Evolutionary conservation across 2,329 filamentous ascomycete genomes (phyloP).

Genomic region (Fusarium decemcellulare): DNA sequence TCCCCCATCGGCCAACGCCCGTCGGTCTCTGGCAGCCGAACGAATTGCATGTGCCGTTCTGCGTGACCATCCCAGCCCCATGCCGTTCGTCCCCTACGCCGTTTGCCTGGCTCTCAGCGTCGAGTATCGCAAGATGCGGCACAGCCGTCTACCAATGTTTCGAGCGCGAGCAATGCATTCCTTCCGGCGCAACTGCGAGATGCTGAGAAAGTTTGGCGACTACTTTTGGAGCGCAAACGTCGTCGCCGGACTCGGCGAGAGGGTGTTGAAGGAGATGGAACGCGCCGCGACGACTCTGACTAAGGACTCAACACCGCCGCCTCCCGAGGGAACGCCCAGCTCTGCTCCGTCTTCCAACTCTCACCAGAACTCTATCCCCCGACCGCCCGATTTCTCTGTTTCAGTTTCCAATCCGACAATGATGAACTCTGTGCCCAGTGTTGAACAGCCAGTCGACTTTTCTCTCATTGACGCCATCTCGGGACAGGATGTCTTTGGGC

Average conservation of each 20-base stretch:
- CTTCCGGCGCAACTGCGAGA: conserved; percentile 68
- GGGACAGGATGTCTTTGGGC: conserved; percentile 68
- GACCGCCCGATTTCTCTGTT: conserved; percentile 32
- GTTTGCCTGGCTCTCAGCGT: conserved; percentile 73
- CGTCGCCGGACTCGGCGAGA: conserved; percentile 68
- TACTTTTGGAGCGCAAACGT: conserved; percentile 72
- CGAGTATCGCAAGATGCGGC: conserved; percentile 74
- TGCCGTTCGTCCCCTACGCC: conserved; percentile 74
- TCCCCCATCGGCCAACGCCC: conserved; percentile 66
- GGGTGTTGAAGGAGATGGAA: conserved; percentile 70
- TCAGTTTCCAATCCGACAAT: conserved; percentile 45
- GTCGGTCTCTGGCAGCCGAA: conserved; percentile 70
- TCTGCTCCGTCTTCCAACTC: conserved; percentile 36
- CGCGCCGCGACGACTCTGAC: conserved; percentile 64
- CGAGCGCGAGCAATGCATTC: conserved; percentile 67
- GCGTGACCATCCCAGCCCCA: conserved; percentile 64
- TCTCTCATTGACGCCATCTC: conserved; percentile 59
- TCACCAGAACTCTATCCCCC: conserved; percentile 12
- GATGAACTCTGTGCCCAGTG: conserved; percentile 45
- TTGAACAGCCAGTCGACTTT: conserved; percentile 57
- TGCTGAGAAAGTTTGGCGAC: conserved; percentile 67
- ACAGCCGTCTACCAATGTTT: conserved; percentile 72
- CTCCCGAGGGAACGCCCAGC: conserved; percentile 38
- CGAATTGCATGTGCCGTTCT: conserved; percentile 69
- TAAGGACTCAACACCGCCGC: conserved; percentile 50